phyloP scores from a whole-genome alignment of 345 rosid genomes.

The Gossypioides kirkii region DNA sequence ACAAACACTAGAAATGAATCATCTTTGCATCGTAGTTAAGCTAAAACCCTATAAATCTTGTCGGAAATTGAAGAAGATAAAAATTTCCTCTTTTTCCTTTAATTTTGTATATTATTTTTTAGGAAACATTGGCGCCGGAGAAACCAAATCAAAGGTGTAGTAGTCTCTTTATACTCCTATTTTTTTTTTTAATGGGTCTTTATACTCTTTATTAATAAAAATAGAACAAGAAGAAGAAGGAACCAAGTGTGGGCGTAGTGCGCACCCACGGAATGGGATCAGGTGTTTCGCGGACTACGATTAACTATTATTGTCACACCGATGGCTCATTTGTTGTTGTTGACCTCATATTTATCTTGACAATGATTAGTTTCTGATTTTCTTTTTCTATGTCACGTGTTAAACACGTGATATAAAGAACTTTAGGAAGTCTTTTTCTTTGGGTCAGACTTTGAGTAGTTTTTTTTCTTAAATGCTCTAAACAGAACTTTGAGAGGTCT shows the following conservation, averaged over 20 bases:
- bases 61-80: not conserved
- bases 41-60: not conserved
- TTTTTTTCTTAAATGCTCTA: too few relatives aligned
- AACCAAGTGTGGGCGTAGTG: not conserved
- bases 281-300: not conserved
- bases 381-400: not conserved
- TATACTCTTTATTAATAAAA: not conserved
- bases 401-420: not conserved
- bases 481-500: not conserved
- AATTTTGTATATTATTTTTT: not conserved
- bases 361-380: not conserved
- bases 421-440: not conserved
- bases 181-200: too few relatives aligned
- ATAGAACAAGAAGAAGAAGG: not conserved
- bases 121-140: constrained; percentile 23
- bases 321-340: not conserved
- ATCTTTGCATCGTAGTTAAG: not conserved
- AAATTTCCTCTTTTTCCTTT: not conserved
- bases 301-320: too few relatives aligned
- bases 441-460: too few relatives aligned
- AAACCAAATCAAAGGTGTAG: not conserved
- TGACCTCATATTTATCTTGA: not conserved
- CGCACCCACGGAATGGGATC: not conserved
- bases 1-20: not conserved
- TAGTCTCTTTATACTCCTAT: too few relatives aligned